These are phyloP conservation scores for Lycium barbarum DNA, from an alignment of 257 asterid genomes.

Conservation along the genomic window DNA sequence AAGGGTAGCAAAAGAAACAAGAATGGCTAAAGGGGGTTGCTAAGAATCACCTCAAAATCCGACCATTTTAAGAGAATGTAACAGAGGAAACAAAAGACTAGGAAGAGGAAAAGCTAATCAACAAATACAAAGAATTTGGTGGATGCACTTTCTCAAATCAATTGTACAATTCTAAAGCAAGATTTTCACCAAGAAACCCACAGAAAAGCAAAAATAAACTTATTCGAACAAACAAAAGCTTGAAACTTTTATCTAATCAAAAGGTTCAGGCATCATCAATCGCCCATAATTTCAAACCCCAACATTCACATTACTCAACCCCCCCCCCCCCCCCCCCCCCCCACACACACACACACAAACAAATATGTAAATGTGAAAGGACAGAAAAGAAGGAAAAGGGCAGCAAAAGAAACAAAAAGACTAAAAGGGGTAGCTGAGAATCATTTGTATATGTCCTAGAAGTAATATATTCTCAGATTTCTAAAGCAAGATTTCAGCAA, in stretches of 20 bases:
- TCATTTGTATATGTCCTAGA: neutral
- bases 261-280: neutral
- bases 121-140: constrained; percentile 41
- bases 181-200: neutral
- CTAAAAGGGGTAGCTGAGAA: neutral
- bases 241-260: neutral
- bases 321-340: too few species aligned
- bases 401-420: neutral
- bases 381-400: neutral
- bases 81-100: constrained; percentile 30
- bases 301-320: neutral
- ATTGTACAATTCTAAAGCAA: neutral
- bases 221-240: neutral
- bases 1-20: neutral
- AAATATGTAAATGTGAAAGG: neutral
- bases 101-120: constrained; percentile 34
- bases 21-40: neutral
- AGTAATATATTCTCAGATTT: too few species aligned
- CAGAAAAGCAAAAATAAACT: neutral
- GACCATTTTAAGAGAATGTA: constrained; percentile 29
- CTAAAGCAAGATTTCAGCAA: too few species aligned
- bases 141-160: constrained; percentile 24
- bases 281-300: neutral
- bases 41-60: neutral
- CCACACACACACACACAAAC: neutral